phyloP scores from a whole-genome alignment of 2,329 filamentous ascomycete genomes.

The Pezicula carpinea region DNA sequence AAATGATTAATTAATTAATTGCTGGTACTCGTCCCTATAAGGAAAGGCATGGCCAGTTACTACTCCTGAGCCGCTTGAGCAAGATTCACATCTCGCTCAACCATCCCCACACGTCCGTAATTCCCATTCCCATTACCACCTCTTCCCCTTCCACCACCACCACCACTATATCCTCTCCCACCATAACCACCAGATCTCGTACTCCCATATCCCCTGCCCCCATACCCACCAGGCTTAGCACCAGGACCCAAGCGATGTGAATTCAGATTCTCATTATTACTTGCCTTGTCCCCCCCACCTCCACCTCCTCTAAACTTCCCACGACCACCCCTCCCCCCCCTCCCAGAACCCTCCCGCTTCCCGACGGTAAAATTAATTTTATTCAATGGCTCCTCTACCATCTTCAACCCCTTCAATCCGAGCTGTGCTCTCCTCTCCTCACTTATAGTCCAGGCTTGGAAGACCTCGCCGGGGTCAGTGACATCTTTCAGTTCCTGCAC shows the following conservation, averaged over 20 bases:
- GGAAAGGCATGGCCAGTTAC: no score
- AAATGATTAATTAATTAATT: no score
- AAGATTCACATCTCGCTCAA: not conserved
- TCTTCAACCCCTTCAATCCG: conserved; percentile 53
- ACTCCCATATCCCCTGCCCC: conserved; percentile 1
- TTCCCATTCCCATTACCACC: not conserved
- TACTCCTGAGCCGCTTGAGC: no score
- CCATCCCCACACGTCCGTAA: not conserved
- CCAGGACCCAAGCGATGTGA: not conserved
- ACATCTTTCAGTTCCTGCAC: conserved; percentile 60
- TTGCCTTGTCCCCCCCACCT: not conserved
- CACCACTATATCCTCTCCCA: not conserved
- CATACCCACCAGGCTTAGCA: conserved; percentile 1
- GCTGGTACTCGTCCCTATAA: no score
- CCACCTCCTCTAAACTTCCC: not conserved
- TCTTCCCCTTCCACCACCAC: not conserved
- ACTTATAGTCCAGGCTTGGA: conserved; percentile 63
- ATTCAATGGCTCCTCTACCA: conserved; percentile 64
- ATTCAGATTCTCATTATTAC: not conserved
- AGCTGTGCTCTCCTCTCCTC: conserved; percentile 51
- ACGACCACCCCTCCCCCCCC: conserved; percentile 1
- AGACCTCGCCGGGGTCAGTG: conserved; percentile 45
- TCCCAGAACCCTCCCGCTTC: conserved; percentile 6
- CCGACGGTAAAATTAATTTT: conserved; percentile 59
- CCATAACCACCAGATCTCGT: not conserved